Base-by-base conservation (phyloP, 768 basidiomycete genomes). In the Agaricus subrufescens region DNA sequence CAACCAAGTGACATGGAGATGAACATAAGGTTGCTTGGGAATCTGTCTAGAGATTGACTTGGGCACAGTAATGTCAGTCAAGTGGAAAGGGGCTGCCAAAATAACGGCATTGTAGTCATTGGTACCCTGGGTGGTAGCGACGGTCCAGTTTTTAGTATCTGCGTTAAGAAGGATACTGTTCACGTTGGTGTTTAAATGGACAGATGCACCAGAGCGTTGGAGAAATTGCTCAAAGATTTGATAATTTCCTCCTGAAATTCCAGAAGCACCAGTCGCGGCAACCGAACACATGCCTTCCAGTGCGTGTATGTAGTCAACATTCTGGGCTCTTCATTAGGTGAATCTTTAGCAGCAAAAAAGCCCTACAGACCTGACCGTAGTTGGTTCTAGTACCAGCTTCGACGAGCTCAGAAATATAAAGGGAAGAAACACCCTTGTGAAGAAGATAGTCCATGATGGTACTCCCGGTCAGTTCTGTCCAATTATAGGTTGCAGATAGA, bases 1-100 rank as follows among this genome's bases (percentile, higher is more conserved):
- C 39, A 98, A 75, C 23, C 94, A 79, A 9, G 96, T 97, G 50
- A 96, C 94, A 66, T 95, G 91, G 2, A 98, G 83, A 60, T 80
- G 83, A 46, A 93, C 79, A 66, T 96, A 97, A 23, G 86, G 84
- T 60, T 90, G 87, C 38, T 74, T 64, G 2, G 87, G 85, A 31
- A 94, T 80, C 46, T 75, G 75, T 3, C 75, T 68, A 4, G 79
- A 65, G 30, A 87, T 67, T 15, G 78, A 64, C 4, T 67, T 50
- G 3, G 85, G 77, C 26, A 89, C 67, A 4, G 65, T 63, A 59
- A 91, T 87, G 12, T 70, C 72, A 1, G 89, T 79, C 27, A 78
- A 82, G 69, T 91, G 85, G 75, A 85, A 89, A 2, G 96, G 96
- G 1, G 92, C 86, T 2, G 94, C 94, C 52, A 97, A 75, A 65